A percentile compares a stretch with the other conserved stretches of the same genome.
Evolutionary conservation across 257 asterid species (phyloP).

Genomic region (Solanum clarkiae): DNA sequence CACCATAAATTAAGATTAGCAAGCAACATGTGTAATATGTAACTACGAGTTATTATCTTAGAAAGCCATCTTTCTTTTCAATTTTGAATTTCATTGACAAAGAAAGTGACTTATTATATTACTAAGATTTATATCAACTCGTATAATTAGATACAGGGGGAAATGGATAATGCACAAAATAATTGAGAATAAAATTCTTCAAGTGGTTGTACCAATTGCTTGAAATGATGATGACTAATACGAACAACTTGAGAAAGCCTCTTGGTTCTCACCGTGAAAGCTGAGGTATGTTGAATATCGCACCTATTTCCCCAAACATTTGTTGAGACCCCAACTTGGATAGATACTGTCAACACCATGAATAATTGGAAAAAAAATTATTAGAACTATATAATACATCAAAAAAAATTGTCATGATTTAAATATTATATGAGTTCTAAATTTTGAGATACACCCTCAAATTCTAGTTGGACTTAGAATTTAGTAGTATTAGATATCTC

Average conservation of each 20-base stretch:
- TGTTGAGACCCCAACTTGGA: slow-evolving; percentile 46
- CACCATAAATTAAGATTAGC: neutral
- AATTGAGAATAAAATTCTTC: slow-evolving; percentile 27
- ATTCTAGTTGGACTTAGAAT: neutral
- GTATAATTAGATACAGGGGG: neutral
- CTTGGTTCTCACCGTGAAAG: slow-evolving; percentile 87
- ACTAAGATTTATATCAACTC: neutral
- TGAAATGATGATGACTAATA: slow-evolving; percentile 82
- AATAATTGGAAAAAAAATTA: neutral
- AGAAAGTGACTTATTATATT: neutral
- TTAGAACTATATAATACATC: neutral
- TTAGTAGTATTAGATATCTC: neutral
- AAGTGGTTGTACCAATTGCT: slow-evolving; percentile 66
- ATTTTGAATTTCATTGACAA: neutral
- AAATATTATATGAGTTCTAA: neutral
- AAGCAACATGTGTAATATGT: neutral
- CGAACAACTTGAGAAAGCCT: slow-evolving; percentile 88
- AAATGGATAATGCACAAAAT: slow-evolving; percentile 34
- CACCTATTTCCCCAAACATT: slow-evolving; percentile 88
- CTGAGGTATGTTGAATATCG: slow-evolving; percentile 76
- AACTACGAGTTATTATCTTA: neutral
- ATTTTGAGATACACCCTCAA: neutral
- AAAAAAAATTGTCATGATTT: neutral
- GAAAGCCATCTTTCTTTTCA: neutral
- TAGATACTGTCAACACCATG: slow-evolving; percentile 31